Evolutionary conservation across 148 eudicot genomes (phyloP), one percentile per base, ranked within the genome.

Genomic region (Talinum fruticosum): DNA sequence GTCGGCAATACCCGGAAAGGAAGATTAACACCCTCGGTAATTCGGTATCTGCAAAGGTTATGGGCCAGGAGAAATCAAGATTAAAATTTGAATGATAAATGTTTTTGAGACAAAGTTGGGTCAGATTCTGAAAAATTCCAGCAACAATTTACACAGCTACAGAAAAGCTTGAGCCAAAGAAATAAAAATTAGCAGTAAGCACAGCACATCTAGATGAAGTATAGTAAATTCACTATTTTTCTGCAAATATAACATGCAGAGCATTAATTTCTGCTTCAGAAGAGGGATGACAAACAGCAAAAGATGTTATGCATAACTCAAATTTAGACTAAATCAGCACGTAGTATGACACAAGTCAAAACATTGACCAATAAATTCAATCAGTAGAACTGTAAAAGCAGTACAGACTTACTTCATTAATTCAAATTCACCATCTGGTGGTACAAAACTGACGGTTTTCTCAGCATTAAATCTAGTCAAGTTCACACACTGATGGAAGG

Each of bases 351-450:
- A 30, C 19, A 77, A 28, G 37, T 71, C n/a, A 33, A 16, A 28
- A 67, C 69, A 54, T 54, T 41, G 29, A 24, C 26, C 69, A 53
- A 66, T 36, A 73, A 45, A 23, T 28, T 32, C 66, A 76, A 62
- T 76, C 45, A 77, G 30, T 68, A 68, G 13, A 65, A 69, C 45
- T 73, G 41, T 62, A 45, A 19, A 67, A 71, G 33, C 10, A 28
- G 5, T 61, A 24, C 53, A 41, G 80, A 44, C 92, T 87, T 91
- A 96, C 99, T 96, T 96, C 99, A 96, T 96, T 82, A 96, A 84
- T 82, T 96, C 97, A 84, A 96, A 93, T 96, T 96, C 99, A 86
- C 99, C 99, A 89, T 96, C 99, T 51, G 99, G 99, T 62, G 99
- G 99, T 78, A 96, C 99, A 80, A 96, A 96, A 79, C 99, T 96